phyloP scores from a whole-genome alignment of 2,329 filamentous ascomycete species.

The Conoideocrella luteorostrata region DNA sequence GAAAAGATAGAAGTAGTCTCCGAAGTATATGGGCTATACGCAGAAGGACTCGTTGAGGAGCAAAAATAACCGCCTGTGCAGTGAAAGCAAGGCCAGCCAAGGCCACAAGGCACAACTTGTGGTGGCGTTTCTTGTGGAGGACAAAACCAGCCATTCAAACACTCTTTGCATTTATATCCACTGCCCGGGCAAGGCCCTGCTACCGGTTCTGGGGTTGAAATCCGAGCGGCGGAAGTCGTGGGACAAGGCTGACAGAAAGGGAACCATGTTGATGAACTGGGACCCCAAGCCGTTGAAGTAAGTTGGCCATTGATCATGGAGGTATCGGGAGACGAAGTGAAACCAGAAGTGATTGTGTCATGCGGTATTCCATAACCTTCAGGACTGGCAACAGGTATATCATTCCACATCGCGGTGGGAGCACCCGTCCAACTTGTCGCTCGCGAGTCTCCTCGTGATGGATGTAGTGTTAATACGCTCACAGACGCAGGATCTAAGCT shows the following conservation, averaged over 20 bases:
- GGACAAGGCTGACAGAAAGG: not conserved
- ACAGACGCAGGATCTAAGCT: conserved; percentile 1
- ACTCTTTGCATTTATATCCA: conserved; percentile 23
- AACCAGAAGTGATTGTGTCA: too few species aligned
- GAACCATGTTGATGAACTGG: not conserved
- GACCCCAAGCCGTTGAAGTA: not conserved
- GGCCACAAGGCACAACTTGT: conserved; percentile 20
- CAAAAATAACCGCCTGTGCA: conserved; percentile 24
- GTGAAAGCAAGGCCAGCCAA: conserved; percentile 26
- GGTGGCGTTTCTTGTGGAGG: conserved; percentile 25
- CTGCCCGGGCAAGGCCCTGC: conserved; percentile 17
- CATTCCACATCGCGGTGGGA: conserved; percentile 1
- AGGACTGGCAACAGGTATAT: conserved; percentile 1
- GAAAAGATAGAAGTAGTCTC: not conserved
- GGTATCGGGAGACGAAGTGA: too few species aligned
- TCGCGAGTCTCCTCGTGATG: not conserved
- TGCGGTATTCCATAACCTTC: not conserved
- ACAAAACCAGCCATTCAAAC: conserved; percentile 25
- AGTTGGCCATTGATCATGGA: too few species aligned
- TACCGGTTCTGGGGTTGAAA: not conserved
- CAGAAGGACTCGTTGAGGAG: conserved; percentile 1
- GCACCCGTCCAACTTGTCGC: not conserved
- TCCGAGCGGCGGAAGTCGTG: not conserved
- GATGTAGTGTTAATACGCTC: conserved; percentile 7
- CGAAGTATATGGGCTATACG: not conserved